These are phyloP conservation scores for Candida glucosophila DNA, from an alignment of 1,139 yeast species.

Conservation along the genomic window DNA sequence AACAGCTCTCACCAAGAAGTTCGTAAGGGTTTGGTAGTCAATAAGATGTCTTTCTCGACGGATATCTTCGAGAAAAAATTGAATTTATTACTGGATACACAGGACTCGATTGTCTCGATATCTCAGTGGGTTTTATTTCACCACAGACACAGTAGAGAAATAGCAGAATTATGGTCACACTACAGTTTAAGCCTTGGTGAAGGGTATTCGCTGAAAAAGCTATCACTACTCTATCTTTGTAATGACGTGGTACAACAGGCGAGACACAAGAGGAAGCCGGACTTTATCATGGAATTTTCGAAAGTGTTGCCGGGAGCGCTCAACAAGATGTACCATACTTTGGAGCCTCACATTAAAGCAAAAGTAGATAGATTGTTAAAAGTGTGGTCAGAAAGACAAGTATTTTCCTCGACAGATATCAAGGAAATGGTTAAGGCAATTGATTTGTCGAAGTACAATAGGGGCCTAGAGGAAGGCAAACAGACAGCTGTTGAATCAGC, in stretches of 20 bases:
- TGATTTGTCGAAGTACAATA: constrained; percentile 10
- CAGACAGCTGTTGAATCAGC: constrained; percentile 3
- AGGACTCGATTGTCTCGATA: constrained; percentile 73
- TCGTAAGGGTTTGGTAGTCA: no score
- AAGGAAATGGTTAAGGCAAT: constrained; percentile 31
- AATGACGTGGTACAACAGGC: constrained; percentile 85
- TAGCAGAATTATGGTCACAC: constrained; percentile 56
- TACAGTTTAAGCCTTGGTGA: constrained; percentile 20
- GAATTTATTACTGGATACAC: constrained; percentile 60
- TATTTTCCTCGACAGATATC: constrained; percentile 42
- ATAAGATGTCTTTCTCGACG: constrained; percentile 51
- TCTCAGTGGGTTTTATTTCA: constrained; percentile 85
- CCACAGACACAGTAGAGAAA: constrained; percentile 52
- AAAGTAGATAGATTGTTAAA: constrained; percentile 56
- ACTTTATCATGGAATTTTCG: constrained; percentile 53
- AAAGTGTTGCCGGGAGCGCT: constrained; percentile 34
- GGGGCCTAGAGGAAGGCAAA: constrained; percentile 4
- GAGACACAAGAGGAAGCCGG: constrained; percentile 52
- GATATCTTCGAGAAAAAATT: constrained; percentile 51
- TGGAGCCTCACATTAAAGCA: constrained; percentile 35
- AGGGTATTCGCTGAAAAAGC: constrained; percentile 36
- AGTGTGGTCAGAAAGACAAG: constrained; percentile 67
- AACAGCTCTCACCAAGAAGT: no score
- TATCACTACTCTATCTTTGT: constrained; percentile 62
- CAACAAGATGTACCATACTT: constrained; percentile 20